Evolutionary conservation across 345 rosid genomes (phyloP).

Genomic region (Ceriops zippeliana): DNA sequence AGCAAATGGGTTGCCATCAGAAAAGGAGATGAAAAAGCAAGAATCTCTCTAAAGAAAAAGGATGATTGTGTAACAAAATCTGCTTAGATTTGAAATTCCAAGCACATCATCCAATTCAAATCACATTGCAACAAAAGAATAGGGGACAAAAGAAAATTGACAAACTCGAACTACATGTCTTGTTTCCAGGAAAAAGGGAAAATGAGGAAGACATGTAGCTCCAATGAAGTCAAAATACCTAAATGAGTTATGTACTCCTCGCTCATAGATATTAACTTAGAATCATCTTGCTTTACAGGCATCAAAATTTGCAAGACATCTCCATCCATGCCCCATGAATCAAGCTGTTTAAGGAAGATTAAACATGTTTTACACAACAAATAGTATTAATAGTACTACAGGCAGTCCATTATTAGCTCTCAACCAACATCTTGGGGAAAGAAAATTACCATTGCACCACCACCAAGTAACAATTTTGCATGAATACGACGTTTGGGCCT

Average conservation of each 20-base stretch:
- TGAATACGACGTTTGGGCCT: conserved; percentile 74
- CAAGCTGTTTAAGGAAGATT: conserved; percentile 46
- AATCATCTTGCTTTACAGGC: conserved; percentile 52
- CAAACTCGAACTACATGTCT: neutral
- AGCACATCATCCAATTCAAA: no score
- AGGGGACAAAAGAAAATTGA: neutral
- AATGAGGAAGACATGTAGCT: neutral
- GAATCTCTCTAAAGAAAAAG: no score
- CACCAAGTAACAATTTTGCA: conserved; percentile 64
- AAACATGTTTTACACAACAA: neutral
- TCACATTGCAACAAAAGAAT: neutral
- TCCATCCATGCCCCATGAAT: conserved; percentile 86
- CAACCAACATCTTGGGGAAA: neutral
- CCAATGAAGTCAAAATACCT: conserved; percentile 42
- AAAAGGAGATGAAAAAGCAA: no score
- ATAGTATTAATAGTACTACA: neutral
- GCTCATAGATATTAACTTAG: conserved; percentile 40
- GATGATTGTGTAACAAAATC: no score
- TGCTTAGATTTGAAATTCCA: no score
- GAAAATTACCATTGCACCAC: conserved; percentile 64
- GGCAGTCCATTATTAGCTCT: neutral
- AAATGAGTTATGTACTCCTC: conserved; percentile 42
- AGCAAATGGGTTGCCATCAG: no score
- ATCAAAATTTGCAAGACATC: conserved; percentile 50
- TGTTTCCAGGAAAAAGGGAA: neutral